Evolutionary conservation across 2,329 filamentous ascomycete genomes (phyloP).

Genomic region (Fusarium succisae): DNA sequence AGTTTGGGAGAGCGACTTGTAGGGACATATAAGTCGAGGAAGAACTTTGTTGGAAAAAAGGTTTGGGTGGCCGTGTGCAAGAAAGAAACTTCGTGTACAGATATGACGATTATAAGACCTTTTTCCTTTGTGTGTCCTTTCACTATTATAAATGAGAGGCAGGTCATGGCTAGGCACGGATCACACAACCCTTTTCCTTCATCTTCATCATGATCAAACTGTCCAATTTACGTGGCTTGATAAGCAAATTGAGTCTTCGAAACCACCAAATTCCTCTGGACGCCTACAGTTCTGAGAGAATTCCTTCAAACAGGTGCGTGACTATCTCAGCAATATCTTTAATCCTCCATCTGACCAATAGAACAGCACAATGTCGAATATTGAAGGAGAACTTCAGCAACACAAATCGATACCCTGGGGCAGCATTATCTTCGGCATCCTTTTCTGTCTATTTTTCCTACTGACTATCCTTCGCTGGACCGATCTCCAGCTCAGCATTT

Average conservation of each 20-base stretch:
- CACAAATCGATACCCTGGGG: background rate
- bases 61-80: background rate
- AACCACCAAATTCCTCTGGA: background rate
- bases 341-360: background rate
- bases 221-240: background rate
- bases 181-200: background rate
- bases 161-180: too few species aligned
- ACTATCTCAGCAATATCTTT: background rate
- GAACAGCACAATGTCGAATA: background rate
- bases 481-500: background rate
- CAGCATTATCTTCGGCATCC: background rate
- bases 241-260: background rate
- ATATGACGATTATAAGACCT: background rate
- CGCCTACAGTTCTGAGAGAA: too few species aligned
- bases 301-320: background rate
- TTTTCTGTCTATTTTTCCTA: background rate
- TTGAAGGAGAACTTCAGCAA: background rate
- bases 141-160: background rate
- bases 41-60: background rate
- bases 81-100: background rate
- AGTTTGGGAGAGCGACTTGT: background rate
- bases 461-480: background rate
- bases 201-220: background rate
- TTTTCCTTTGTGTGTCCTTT: background rate
- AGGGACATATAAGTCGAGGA: background rate